Conservation (phyloP, 257 asterid genomes). For the Coffea canephora region DNA sequence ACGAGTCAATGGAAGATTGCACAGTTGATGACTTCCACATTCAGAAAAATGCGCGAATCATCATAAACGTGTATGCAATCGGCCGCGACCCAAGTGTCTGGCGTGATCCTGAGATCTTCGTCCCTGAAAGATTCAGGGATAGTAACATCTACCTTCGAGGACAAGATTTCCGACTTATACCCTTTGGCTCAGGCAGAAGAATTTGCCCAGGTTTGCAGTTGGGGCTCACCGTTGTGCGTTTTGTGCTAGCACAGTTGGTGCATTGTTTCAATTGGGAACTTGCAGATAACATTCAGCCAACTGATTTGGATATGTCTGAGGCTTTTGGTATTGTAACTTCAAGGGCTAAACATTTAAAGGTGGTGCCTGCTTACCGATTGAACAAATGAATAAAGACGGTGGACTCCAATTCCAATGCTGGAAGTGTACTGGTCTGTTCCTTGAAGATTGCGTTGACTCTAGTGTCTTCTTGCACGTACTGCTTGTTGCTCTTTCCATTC, state of each 20-base stretch:
- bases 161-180: slow-evolving; percentile 23
- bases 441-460: too few species aligned
- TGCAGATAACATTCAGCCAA: slow-evolving; percentile 18
- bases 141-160: slow-evolving; percentile 20
- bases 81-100: slow-evolving; percentile 26
- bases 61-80: slow-evolving; percentile 22
- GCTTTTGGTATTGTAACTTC: slow-evolving; percentile 24
- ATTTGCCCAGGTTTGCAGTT: slow-evolving; percentile 30
- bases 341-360: slow-evolving; percentile 22
- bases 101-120: slow-evolving; percentile 27
- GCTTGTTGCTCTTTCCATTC: too few species aligned
- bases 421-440: background rate
- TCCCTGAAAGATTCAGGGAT: slow-evolving; percentile 25
- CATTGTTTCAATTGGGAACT: slow-evolving; percentile 33
- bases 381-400: background rate
- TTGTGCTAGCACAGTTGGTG: slow-evolving; percentile 26
- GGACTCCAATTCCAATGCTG: background rate
- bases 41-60: slow-evolving; percentile 9
- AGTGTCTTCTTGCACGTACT: too few species aligned
- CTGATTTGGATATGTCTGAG: slow-evolving; percentile 32
- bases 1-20: slow-evolving; percentile 26
- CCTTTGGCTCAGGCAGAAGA: slow-evolving; percentile 33
- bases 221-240: slow-evolving; percentile 20
- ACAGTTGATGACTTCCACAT: slow-evolving; percentile 19
- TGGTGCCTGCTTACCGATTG: background rate